Conservation (phyloP, 305 asterid genomes). For the Fraxinus xanthoxyloides region DNA sequence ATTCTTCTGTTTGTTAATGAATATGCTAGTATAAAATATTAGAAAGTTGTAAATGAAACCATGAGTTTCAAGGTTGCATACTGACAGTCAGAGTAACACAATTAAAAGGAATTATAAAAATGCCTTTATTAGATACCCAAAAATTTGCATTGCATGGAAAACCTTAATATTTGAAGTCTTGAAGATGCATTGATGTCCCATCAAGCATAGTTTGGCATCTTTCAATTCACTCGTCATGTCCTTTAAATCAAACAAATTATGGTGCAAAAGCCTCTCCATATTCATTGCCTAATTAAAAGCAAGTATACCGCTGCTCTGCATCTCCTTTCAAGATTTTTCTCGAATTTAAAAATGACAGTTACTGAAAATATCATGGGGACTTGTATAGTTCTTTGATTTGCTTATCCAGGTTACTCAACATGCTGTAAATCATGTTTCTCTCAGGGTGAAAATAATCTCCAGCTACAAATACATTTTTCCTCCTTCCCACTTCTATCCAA, state of each 20-base stretch:
- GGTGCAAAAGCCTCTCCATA: constrained; percentile 2
- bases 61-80: neutral
- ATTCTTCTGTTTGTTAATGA: constrained; percentile 91
- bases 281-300: neutral
- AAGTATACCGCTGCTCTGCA: neutral
- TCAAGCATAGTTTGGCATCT: constrained; percentile 69
- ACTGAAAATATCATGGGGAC: constrained; percentile 15
- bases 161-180: constrained; percentile 45
- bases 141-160: constrained; percentile 77
- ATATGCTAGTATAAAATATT: constrained; percentile 33
- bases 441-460: constrained; percentile 75
- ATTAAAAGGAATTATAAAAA: constrained; percentile 2
- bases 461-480: constrained; percentile 59
- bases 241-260: neutral
- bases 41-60: constrained; percentile 15
- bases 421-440: constrained; percentile 41
- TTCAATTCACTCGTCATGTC: neutral
- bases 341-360: neutral
- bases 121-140: constrained; percentile 43
- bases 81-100: neutral
- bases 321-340: constrained; percentile 3
- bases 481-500: constrained; percentile 76
- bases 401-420: constrained; percentile 52
- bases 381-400: constrained; percentile 51
- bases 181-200: constrained; percentile 90